Conservation (phyloP, 169 alveolate species). For the Cryptosporidium andersoni region DNA sequence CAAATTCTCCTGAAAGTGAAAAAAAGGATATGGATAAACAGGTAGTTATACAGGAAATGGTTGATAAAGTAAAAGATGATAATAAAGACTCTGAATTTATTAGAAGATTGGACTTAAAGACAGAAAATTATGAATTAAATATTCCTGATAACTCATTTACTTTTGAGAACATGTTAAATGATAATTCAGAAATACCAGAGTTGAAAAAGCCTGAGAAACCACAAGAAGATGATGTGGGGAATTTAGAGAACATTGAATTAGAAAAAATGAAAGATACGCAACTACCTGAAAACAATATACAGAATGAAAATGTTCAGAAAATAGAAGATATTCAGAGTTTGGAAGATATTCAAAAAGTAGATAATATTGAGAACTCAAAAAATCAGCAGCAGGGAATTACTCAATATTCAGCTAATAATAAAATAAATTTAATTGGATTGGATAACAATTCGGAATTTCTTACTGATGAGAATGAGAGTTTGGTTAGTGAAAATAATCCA, state of each 20-base stretch:
- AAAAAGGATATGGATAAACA: background rate
- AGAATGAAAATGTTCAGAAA: conserved; percentile 57
- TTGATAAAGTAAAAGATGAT: conserved; percentile 10
- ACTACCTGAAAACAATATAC: conserved; percentile 65
- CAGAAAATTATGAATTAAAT: conserved; percentile 20
- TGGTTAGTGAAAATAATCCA: too few relatives aligned
- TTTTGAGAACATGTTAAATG: conserved; percentile 2
- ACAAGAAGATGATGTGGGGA: conserved; percentile 69
- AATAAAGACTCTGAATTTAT: conserved; percentile 17
- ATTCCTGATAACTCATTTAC: conserved; percentile 27
- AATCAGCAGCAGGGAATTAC: conserved; percentile 22
- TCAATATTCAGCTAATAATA: conserved; percentile 10
- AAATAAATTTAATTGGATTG: too few relatives aligned
- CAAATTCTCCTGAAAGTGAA: too few relatives aligned
- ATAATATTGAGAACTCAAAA: conserved; percentile 7
- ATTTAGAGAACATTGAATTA: conserved; percentile 63
- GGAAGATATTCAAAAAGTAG: conserved; percentile 55
- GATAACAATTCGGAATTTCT: too few relatives aligned
- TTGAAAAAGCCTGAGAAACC: conserved; percentile 11
- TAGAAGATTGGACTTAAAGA: background rate
- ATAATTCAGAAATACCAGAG: conserved; percentile 3
- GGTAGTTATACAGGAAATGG: conserved; percentile 7
- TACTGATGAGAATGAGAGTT: too few relatives aligned
- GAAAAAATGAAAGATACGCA: conserved; percentile 72
- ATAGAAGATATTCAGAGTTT: conserved; percentile 35